Evolutionary conservation across 2,329 filamentous ascomycete genomes (phyloP).

Genomic region (Domatiomyces catenatus): DNA sequence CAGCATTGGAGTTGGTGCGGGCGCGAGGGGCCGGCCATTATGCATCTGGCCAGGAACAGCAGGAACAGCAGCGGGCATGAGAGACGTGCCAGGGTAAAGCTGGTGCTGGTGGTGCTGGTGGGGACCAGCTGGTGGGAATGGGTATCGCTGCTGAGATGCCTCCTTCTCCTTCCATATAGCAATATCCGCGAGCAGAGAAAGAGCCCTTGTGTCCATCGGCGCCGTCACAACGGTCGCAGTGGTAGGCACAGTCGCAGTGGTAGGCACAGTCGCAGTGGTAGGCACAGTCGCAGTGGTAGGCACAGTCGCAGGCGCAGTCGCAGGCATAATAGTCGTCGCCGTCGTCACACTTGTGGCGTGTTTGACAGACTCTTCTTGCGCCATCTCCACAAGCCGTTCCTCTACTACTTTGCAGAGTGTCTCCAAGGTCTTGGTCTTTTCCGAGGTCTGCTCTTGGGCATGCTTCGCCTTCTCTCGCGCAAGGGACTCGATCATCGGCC

Average conservation of each 20-base stretch:
- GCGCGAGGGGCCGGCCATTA: constrained; percentile 1
- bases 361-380: constrained; percentile 5
- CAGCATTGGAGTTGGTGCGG: background rate
- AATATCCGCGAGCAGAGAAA: background rate
- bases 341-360: constrained; percentile 1
- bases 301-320: background rate
- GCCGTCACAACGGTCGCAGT: too few species aligned
- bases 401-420: constrained; percentile 10
- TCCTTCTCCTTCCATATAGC: background rate
- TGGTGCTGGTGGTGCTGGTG: background rate
- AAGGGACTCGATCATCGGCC: constrained; percentile 12
- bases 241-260: background rate
- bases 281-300: constrained; percentile 3
- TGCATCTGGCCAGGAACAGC: background rate
- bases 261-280: background rate
- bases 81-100: background rate
- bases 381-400: constrained; percentile 9
- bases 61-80: background rate
- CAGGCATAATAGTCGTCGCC: too few species aligned
- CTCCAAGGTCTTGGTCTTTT: constrained; percentile 9
- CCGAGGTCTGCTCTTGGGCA: constrained; percentile 4
- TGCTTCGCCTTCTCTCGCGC: constrained; percentile 9
- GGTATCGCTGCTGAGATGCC: background rate
- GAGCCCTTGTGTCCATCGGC: background rate
- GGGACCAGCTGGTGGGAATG: background rate